Base-by-base conservation (phyloP, 108 stramenopile species). In the Heterococcus sp. region DNA sequence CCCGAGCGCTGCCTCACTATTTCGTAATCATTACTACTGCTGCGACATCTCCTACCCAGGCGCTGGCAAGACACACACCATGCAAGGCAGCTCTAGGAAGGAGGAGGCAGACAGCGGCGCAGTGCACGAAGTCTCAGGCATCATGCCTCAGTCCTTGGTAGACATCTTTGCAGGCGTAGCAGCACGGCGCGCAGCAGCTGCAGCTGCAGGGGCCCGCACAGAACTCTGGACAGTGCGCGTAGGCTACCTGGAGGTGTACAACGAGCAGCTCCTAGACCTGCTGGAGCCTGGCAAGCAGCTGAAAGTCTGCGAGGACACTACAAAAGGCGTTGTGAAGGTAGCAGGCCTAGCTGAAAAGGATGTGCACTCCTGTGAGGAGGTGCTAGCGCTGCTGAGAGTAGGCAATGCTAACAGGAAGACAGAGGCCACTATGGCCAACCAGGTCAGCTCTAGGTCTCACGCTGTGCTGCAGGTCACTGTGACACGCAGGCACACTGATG, bases 391-490 rank as follows among this genome's bases (percentile, higher is more conserved):
- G n/a, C n/a, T n/a, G n/a, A n/a, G n/a, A n/a, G n/a, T n/a, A n/a
- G n/a, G n/a, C n/a, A 58, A 58, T 21, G 14, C 8, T 21, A 81
- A 81, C 37, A 46, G 79, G 32, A 36, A 66, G 8, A 72, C 73
- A 72, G 38, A 72, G 4, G 73, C 75, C 66, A 84, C 84, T 8
- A 65, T 46, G 72, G 94, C 95, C 94, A 96, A 96, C 89, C 90
- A 89, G 8, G 87, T 87, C 1, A 91, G 91, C 34, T 88, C 86
- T 82, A 88, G 97, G 35, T 91, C 89, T 83, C 97, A 98, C 86
- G 94, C 97, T 5, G 93, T 98, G 78, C 92, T 95, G 73, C 83
- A 83, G 68, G 80, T 87, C 2, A n/a, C n/a, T n/a, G n/a, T n/a
- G n/a, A n/a, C n/a, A n/a, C n/a, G n/a, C n/a, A n/a, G n/a, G n/a